Evolutionary conservation across 768 basidiomycete species (phyloP), one percentile per base, ranked within the genome.

Genomic region (Psilocybe tampanensis): DNA sequence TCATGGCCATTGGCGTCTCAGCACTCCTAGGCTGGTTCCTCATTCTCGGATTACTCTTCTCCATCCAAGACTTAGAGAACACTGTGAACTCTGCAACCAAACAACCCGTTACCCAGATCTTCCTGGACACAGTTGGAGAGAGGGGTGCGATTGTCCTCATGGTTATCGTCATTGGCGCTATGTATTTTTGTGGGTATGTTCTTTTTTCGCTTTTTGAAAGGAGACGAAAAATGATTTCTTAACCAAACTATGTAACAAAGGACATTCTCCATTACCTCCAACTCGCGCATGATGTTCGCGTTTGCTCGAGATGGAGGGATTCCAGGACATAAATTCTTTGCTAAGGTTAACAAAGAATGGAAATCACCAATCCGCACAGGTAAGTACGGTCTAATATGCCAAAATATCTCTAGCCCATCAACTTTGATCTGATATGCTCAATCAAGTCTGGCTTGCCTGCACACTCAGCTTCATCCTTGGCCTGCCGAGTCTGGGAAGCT

Each of bases 381-480:
- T 88, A 57, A 39, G 65, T 41, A 18, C 36, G 3, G 24, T 22
- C 18, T 51, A 29, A 34, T n/a, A 11, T 22, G 24, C 11, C 50
- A 12, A n/a, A n/a, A n/a, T n/a, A n/a, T n/a, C n/a, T n/a, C n/a
- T n/a, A n/a, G n/a, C n/a, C n/a, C n/a, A n/a, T n/a, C n/a, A n/a
- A n/a, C n/a, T n/a, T n/a, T n/a, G n/a, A n/a, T n/a, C n/a, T n/a
- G n/a, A n/a, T n/a, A n/a, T n/a, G n/a, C n/a, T n/a, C n/a, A n/a
- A n/a, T n/a, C n/a, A n/a, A 87, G 89, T 92, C 2, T 92, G 90
- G 90, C 81, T 92, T 42, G 89, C 89, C 1, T 89, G 86, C 60
- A 84, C 85, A 7, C 75, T 92, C 21, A 87, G 88, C 66, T 91
- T 93, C 72, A 80, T 86, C 60, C 80, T 93, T 7, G 88, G 82